Percentiles rank a stretch among this genome's conserved stretches.
phyloP scores from a whole-genome alignment of 2,329 filamentous ascomycete species.

The Penicillium sp. region DNA sequence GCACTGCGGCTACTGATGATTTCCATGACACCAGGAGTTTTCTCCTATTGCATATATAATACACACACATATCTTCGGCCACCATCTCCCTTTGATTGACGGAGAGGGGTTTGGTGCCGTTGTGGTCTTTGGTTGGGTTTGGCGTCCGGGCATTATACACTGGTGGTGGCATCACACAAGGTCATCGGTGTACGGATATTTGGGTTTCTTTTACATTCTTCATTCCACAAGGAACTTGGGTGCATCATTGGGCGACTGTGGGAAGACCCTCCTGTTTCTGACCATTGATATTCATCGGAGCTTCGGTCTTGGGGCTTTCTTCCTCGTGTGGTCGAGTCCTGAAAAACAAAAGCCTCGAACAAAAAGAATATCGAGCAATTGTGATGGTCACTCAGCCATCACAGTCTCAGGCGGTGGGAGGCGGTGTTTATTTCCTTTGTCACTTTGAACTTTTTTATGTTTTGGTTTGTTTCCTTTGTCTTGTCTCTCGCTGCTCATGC shows the following conservation, averaged over 20 bases:
- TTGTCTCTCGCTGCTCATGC: slow-evolving; percentile 8
- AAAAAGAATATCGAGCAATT: slow-evolving; percentile 17
- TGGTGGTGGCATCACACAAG: slow-evolving; percentile 15
- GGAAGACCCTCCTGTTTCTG: slow-evolving; percentile 1
- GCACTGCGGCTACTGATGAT: slow-evolving; percentile 26
- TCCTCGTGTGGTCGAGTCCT: not conserved
- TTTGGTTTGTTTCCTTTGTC: slow-evolving; percentile 16
- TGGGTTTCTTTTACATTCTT: slow-evolving; percentile 9
- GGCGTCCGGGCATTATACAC: slow-evolving; percentile 32
- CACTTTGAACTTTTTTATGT: slow-evolving; percentile 28
- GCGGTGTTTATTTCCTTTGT: slow-evolving; percentile 44
- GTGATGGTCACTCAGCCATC: slow-evolving; percentile 11
- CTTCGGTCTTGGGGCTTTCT: slow-evolving; percentile 1
- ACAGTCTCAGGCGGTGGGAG: slow-evolving; percentile 3
- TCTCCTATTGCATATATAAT: slow-evolving; percentile 28
- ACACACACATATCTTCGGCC: slow-evolving; percentile 24
- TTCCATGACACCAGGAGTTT: slow-evolving; percentile 36
- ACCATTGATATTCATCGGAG: slow-evolving; percentile 1
- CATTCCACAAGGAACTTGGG: slow-evolving; percentile 6
- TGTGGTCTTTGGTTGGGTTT: slow-evolving; percentile 25
- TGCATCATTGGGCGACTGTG: not conserved
- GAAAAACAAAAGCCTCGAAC: slow-evolving; percentile 5
- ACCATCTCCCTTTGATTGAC: slow-evolving; percentile 1
- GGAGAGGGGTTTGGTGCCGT: slow-evolving; percentile 12
- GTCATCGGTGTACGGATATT: slow-evolving; percentile 20